A percentile compares a stretch with the other conserved stretches of the same genome.
These are phyloP conservation scores for Papiliotrema terrestris DNA, from an alignment of 1,284 basidiomycete species.

Conservation along the genomic window DNA sequence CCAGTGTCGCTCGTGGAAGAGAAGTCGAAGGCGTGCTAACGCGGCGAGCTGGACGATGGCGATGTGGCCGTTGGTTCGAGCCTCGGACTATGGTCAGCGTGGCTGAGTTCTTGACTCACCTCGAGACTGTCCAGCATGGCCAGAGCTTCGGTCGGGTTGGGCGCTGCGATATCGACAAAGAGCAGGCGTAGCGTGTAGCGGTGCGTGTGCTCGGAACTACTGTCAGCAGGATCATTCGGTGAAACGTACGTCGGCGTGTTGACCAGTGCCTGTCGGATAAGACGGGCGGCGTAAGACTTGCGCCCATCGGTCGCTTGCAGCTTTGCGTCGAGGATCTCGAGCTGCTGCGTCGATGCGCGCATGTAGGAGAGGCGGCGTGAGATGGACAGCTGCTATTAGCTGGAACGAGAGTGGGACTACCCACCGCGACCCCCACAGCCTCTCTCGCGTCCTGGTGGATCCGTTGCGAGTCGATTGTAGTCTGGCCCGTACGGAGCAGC, in stretches of 20 bases:
- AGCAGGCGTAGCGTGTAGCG: conserved; percentile 29
- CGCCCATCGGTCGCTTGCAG: conserved; percentile 1
- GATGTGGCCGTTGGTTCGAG: conserved; percentile 12
- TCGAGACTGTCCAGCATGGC: conserved; percentile 18
- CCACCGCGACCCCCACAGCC: not conserved
- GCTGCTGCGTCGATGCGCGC: conserved; percentile 12
- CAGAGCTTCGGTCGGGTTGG: conserved; percentile 20
- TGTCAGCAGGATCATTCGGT: not conserved
- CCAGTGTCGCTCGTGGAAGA: conserved; percentile 35
- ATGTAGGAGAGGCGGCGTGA: conserved; percentile 20
- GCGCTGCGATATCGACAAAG: conserved; percentile 22
- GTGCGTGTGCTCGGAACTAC: conserved; percentile 12
- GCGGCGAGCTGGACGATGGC: conserved; percentile 23
- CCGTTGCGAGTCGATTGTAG: not conserved
- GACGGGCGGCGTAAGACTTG: not conserved
- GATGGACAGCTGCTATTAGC: conserved; percentile 17
- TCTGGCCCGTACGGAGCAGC: conserved; percentile 10
- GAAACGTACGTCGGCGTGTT: not conserved
- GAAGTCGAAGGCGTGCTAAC: conserved; percentile 14
- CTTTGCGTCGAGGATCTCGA: conserved; percentile 26
- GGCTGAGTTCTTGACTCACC: conserved; percentile 12
- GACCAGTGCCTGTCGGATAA: not conserved
- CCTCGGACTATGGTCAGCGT: conserved; percentile 20
- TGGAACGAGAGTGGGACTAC: not conserved
- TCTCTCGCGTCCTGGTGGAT: not conserved